Evolutionary conservation across 2,329 filamentous ascomycete species (phyloP), one percentile per base, ranked within the genome.

Genomic region (Exophiala calicioides): DNA sequence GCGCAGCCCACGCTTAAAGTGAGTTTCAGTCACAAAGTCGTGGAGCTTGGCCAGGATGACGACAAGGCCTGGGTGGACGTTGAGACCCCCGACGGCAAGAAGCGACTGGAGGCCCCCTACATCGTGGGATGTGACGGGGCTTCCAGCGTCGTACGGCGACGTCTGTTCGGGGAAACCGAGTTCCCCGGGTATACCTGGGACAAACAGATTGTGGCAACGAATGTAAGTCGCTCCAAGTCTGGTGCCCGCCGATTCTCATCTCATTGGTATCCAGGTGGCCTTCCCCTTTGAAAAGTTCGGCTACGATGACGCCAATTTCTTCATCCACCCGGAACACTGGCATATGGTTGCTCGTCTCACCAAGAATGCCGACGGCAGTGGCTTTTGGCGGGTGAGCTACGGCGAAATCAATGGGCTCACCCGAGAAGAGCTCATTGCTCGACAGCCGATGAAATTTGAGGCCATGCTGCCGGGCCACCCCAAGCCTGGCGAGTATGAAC

Each of bases 341-440:
- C 69, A 79, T 66, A 82, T 84, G 79, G 79, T 78, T 1, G 80
- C 81, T 2, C 76, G 72, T 33, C 78, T 85, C 51, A 80, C 75
- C 1, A 66, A 65, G 3, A 79, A 83, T 41, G 35, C 46, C 10
- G 53, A 53, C 20, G 38, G 65, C 2, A 79, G 82, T 40, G 79
- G 79, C 1, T 64, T 84, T 15, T 85, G 81, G 69, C 75, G 81
- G 12, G 76, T 85, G 20, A 81, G 80, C 0, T 85, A 85, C 56
- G 80, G 80, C 41, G 82, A 85, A 55, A 66, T 66, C 1, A 68
- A 72, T 0, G 75, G 74, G 2, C 69, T 84, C n/a, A 74, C 72
- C 0, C 66, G 62, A 26, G 79, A 81, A 10, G 70, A 84, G 59
- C 70, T 81, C 47, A 63, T 71, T 26, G 70, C 68, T n/a, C 72